Evolutionary conservation across 148 eudicot genomes (phyloP), one percentile per base, ranked within the genome.

Genomic region (Simmondsia chinensis): DNA sequence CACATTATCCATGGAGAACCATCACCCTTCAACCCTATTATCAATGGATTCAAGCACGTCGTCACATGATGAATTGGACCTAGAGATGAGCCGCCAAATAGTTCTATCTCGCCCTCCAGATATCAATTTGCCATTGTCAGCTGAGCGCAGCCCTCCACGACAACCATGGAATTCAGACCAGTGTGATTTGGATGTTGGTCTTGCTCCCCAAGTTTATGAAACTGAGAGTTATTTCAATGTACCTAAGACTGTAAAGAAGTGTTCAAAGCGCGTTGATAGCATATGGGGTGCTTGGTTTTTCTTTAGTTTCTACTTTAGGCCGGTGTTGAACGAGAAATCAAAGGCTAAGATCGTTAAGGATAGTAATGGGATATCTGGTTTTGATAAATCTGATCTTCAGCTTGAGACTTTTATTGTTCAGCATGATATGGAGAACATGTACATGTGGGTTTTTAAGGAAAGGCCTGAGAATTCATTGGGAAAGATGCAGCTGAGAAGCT

Each of bases 271-370:
- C 33, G 69, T 73, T 18, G 94, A 79, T 65, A 67, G 71, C 3
- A 76, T 83, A 4, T 82, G 93, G 93, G 80, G 82, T 35, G 86
- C 86, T 27, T 82, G 85, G 84, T 72, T 82, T 46, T 82, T 82
- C 73, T 82, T 82, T 33, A 77, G 57, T 56, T 82, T 63, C 48
- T 82, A 82, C 53, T 77, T 82, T 23, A 82, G 67, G 43, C 86
- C 93, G 0, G 83, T 61, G 33, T 53, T 78, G 53, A 76, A 64
- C 43, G 86, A 78, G 59, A 59, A 65, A 33, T 66, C 86, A 0
- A 82, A 82, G 65, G 41, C 50, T 48, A 83, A 75, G 64, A 34
- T 68, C 14, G 31, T 54, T 6, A 22, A 76, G 64, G 83, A 79
- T 50, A 43, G 48, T 19, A 82, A 69, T 49, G 84, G 77, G 32